A percentile compares a stretch with the other conserved stretches of the same genome.
Conservation (phyloP, 2,329 filamentous ascomycete genomes). For the Nemania sp. region DNA sequence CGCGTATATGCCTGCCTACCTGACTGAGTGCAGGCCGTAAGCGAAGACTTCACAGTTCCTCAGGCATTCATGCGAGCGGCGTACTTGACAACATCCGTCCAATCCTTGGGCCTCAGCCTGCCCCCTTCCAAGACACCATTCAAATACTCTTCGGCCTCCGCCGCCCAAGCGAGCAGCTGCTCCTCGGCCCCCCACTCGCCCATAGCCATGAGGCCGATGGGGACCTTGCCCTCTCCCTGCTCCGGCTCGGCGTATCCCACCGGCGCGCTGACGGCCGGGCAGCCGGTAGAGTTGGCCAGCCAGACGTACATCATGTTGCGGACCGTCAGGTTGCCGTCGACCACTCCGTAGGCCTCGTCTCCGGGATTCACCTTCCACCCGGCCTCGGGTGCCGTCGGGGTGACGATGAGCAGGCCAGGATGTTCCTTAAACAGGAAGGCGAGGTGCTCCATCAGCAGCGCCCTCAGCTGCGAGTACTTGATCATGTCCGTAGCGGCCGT, state of each 20-base stretch:
- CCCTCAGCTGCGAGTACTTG: slow-evolving; percentile 73
- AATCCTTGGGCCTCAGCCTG: slow-evolving; percentile 55
- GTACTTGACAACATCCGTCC: slow-evolving; percentile 60
- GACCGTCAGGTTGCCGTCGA: slow-evolving; percentile 74
- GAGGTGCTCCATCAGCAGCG: slow-evolving; percentile 61
- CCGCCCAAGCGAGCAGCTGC: slow-evolving; percentile 63
- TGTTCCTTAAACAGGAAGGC: slow-evolving; percentile 61
- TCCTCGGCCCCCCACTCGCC: slow-evolving; percentile 71
- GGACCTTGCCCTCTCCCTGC: slow-evolving; percentile 62
- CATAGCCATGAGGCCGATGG: slow-evolving; percentile 66
- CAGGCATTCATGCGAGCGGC: slow-evolving; percentile 31
- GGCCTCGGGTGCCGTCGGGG: slow-evolving; percentile 74
- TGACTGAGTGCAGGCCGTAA: not conserved
- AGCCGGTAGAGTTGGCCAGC: slow-evolving; percentile 80
- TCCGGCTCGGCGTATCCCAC: slow-evolving; percentile 70
- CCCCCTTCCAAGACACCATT: slow-evolving; percentile 53
- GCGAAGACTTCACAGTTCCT: not conserved
- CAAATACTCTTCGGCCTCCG: slow-evolving; percentile 60
- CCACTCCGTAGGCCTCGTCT: slow-evolving; percentile 72
- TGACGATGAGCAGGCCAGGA: slow-evolving; percentile 77
- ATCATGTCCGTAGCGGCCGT: slow-evolving; percentile 72
- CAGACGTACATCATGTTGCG: slow-evolving; percentile 84
- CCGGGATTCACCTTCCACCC: slow-evolving; percentile 70
- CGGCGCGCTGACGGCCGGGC: slow-evolving; percentile 74
- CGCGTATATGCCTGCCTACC: too few relatives aligned